Base-by-base conservation (phyloP, 345 rosid species). In the Eucalyptus urophylla region DNA sequence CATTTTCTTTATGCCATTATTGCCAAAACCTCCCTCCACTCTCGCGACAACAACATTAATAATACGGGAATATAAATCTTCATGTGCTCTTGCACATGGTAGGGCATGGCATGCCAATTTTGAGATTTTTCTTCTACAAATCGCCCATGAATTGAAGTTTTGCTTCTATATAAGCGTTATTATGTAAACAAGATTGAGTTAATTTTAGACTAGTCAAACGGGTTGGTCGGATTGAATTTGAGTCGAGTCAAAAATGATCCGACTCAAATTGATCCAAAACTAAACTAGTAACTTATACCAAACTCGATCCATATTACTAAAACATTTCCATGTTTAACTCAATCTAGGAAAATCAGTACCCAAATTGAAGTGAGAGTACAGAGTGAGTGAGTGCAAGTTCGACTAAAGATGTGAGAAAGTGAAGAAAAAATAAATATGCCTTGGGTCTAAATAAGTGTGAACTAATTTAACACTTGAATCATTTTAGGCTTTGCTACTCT, bases 201-300 rank as follows among this genome's bases (percentile, higher is more conserved):
- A 62, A 56, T 56, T 22, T 56, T 56, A 56, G 27, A 24, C 29
- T 22, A 22, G 62, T 56, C 62, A 56, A 56, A 56, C 29, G 1
- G 13, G 29, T 56, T 53, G 58, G 58, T 53, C 11, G 6, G 4
- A 2, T 56, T 0, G 0, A 9, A 56, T 56, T 56, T 56, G 29
- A 29, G 11, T 53, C 0, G 0, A 53, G 25, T 24, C 1, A 22
- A 56, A 56, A 24, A 56, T 56, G 13, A 25, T 56, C 0, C 0
- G 2, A 24, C 1, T 25, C 62, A 56, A 56, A 56, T 10, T 10
- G 6, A 56, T 24, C 3, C 6, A 56, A 56, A 22, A 56, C 29
- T 9, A 56, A 56, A 22, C 1, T 56, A 56, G 29, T 22, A 25
- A 56, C 62, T 56, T 53, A 53, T 53, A 53, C 0, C 11, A 1